Evolutionary conservation across 345 rosid species (phyloP).

Genomic region (Physaria fendleri): DNA sequence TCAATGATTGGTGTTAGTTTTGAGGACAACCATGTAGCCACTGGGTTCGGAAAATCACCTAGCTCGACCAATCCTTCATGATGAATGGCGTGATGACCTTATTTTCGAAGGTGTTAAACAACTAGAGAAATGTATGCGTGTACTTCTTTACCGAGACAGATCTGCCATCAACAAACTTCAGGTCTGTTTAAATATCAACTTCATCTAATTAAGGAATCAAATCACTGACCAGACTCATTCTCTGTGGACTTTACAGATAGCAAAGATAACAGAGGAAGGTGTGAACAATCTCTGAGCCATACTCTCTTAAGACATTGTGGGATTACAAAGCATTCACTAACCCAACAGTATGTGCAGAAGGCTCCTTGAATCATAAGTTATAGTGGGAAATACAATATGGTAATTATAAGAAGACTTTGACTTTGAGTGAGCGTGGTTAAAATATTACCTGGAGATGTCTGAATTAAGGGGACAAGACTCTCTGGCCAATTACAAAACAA

Average conservation of each 20-base stretch:
- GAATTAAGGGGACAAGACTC: constrained; percentile 43
- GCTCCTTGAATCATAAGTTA: constrained; percentile 30
- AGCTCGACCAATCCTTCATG: constrained; percentile 88
- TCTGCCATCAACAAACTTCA: constrained; percentile 93
- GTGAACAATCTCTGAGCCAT: constrained; percentile 64
- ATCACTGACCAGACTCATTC: not conserved
- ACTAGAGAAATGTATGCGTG: constrained; percentile 92
- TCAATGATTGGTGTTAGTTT: constrained; percentile 86
- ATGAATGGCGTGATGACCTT: constrained; percentile 80
- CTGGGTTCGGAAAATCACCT: constrained; percentile 95
- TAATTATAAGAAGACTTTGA: too few relatives aligned
- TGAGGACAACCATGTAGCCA: constrained; percentile 88
- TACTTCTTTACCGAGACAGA: constrained; percentile 90
- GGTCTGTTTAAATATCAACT: constrained; percentile 37
- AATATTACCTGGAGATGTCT: constrained; percentile 32
- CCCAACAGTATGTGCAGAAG: constrained; percentile 78
- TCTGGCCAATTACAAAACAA: constrained; percentile 35
- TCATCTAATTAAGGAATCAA: not conserved
- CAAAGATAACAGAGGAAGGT: constrained; percentile 89
- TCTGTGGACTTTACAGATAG: constrained; percentile 48
- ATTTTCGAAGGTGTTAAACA: constrained; percentile 74
- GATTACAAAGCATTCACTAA: constrained; percentile 63
- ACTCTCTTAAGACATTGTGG: constrained; percentile 87
- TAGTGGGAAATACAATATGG: too few relatives aligned
- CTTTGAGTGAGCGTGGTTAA: not conserved